Conservation (phyloP, 352 stramenopile genomes). For the Phytopythium ostracodes region DNA sequence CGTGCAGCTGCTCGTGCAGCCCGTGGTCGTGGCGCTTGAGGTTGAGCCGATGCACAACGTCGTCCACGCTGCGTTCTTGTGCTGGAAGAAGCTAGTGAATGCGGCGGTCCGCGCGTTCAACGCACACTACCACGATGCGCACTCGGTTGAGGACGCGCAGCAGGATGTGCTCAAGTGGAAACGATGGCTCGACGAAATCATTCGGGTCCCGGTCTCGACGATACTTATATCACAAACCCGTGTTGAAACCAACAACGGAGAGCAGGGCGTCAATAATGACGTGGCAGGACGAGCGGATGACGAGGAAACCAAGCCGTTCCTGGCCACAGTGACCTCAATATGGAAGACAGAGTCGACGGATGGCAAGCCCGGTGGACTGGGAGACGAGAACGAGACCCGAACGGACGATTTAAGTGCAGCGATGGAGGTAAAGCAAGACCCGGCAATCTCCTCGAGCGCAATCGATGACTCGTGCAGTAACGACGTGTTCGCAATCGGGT, state of each 20-base stretch:
- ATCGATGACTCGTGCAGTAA: slow-evolving; percentile 8
- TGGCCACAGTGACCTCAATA: slow-evolving; percentile 18
- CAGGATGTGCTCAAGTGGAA: slow-evolving; percentile 46
- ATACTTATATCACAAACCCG: slow-evolving; percentile 20
- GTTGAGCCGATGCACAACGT: slow-evolving; percentile 47
- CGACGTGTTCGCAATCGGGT: slow-evolving; percentile 15
- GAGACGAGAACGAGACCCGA: background rate
- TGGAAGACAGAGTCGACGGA: slow-evolving; percentile 7
- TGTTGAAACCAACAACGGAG: slow-evolving; percentile 3
- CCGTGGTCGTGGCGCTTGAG: slow-evolving; percentile 41
- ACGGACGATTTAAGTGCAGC: background rate
- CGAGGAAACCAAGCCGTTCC: slow-evolving; percentile 26
- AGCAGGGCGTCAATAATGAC: slow-evolving; percentile 1
- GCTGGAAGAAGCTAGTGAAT: slow-evolving; percentile 39
- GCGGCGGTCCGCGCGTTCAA: slow-evolving; percentile 54
- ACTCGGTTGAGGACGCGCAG: slow-evolving; percentile 22
- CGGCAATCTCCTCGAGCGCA: background rate
- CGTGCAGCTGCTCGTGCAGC: slow-evolving; percentile 41
- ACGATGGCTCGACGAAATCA: slow-evolving; percentile 48
- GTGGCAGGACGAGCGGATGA: background rate
- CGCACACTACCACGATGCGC: slow-evolving; percentile 9
- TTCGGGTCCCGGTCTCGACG: slow-evolving; percentile 16
- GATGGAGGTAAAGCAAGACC: too few relatives aligned
- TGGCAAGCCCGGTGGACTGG: background rate
- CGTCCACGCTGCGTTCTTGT: slow-evolving; percentile 39